A percentile compares a stretch with the other conserved stretches of the same genome.
Evolutionary conservation across 257 asterid species (phyloP).

Genomic region (Rauvolfia tetraphylla): DNA sequence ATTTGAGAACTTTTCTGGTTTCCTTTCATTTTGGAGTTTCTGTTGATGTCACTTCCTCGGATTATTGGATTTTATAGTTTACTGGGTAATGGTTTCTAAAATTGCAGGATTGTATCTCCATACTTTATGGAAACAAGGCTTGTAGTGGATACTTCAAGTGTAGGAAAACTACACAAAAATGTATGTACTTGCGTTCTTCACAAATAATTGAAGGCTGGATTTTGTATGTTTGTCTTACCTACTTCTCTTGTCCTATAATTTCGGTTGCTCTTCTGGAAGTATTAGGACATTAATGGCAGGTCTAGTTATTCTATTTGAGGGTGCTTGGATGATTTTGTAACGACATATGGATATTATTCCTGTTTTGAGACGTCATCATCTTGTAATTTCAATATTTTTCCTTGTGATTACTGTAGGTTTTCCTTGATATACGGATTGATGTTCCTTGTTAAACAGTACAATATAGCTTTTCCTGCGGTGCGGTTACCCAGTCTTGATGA

Average conservation of each 20-base stretch:
- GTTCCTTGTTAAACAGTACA: slow-evolving; percentile 53
- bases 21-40: slow-evolving; percentile 14
- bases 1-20: neutral
- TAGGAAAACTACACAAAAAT: slow-evolving; percentile 76
- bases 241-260: neutral
- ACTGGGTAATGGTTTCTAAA: slow-evolving; percentile 18
- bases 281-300: neutral
- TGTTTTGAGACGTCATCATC: slow-evolving; percentile 3
- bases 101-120: slow-evolving; percentile 85
- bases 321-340: no score
- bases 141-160: slow-evolving; percentile 92
- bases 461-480: slow-evolving; percentile 77
- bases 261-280: no score
- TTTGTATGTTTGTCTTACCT: neutral
- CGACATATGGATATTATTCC: neutral
- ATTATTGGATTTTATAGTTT: slow-evolving; percentile 11
- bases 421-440: neutral
- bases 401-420: neutral
- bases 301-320: neutral
- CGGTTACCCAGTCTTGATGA: slow-evolving; percentile 91
- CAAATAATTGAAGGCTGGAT: neutral
- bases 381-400: neutral
- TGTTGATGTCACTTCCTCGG: slow-evolving; percentile 2
- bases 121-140: slow-evolving; percentile 79
- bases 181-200: slow-evolving; percentile 45